Conservation (phyloP, 179 eudicot species). For the Silene vulgaris region DNA sequence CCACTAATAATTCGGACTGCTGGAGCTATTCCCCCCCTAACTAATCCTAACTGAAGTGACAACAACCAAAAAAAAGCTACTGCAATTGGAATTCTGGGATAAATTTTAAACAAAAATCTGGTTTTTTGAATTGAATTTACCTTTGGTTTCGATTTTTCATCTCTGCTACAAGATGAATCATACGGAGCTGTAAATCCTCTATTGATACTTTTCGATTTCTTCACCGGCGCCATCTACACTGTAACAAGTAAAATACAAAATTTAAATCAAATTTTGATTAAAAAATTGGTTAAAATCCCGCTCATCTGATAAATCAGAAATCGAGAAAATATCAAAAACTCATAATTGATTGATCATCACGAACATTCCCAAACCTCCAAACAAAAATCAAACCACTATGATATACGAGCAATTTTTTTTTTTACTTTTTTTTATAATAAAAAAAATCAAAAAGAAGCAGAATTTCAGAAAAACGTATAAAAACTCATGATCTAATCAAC, state of each 20-base stretch:
- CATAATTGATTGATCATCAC: neutral
- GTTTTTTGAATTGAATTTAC: constrained; percentile 9
- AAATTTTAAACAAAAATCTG: neutral
- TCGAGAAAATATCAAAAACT: neutral
- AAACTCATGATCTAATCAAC: constrained; percentile 14
- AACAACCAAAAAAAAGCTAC: neutral
- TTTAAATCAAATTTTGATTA: neutral
- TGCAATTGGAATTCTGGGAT: neutral
- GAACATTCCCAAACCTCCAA: neutral
- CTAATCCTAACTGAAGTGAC: no score
- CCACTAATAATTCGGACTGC: neutral
- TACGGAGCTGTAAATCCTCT: constrained; percentile 20
- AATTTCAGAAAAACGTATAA: neutral
- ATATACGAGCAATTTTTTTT: neutral
- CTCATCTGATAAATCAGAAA: neutral
- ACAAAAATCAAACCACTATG: neutral
- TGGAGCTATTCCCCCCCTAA: no score
- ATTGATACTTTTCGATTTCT: constrained; percentile 26
- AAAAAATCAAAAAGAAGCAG: neutral
- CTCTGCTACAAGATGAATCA: constrained; percentile 28
- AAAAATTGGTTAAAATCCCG: neutral
- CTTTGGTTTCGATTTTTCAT: constrained; percentile 31
- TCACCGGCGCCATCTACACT: constrained; percentile 30
- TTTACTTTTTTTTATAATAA: no score
- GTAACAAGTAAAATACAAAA: neutral